Evolutionary conservation across 345 rosid species (phyloP), one percentile per base, ranked within the genome.

Genomic region (Sonneratia alba): DNA sequence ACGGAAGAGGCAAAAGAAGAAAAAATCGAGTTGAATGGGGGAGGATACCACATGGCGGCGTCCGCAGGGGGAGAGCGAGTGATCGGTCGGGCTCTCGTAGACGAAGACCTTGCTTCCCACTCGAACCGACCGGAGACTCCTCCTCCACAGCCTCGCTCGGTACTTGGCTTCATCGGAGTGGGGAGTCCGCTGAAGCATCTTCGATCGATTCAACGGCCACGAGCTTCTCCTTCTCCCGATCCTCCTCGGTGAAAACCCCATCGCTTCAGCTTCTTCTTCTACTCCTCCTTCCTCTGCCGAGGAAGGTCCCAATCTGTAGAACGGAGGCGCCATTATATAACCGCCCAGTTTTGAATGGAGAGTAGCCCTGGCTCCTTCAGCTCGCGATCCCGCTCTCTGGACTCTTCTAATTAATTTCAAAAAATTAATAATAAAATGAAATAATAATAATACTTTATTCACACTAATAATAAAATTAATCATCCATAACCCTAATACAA

Each of bases 1-100:
- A 37, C 13, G 34, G 47, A 3, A 34, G 43, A 8, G 43, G 32
- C 32, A 27, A 27, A 27, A 27, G 55, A 0, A 34, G 57, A 4
- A 32, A 15, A 16, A 15, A 14, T 7, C 49, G 49, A 68, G 34
- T 22, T 32, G 40, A 24, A 8, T 27, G 13, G 21, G 36, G 43
- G 9, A 62, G 43, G 36, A 38, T 66, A 90, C 99, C 98, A 92
- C 88, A 76, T 92, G 99, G 74, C 97, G 96, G 81, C 99, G 92
- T 77, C 92, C 97, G 76, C 92, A 95, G 75, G 98, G 90, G 84
- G 97, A 92, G 73, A 92, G 94, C 66, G 84, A 51, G 57, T 87
- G 96, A 49, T 88, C 93, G 45, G 43, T 83, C 57, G 80, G 85
- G 81, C 88, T 91, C 81, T 95, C 96, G 81, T 82, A 88, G 76